Evolutionary conservation across 1,284 basidiomycete species (phyloP).

Genomic region (Thecaphora thlaspeos): DNA sequence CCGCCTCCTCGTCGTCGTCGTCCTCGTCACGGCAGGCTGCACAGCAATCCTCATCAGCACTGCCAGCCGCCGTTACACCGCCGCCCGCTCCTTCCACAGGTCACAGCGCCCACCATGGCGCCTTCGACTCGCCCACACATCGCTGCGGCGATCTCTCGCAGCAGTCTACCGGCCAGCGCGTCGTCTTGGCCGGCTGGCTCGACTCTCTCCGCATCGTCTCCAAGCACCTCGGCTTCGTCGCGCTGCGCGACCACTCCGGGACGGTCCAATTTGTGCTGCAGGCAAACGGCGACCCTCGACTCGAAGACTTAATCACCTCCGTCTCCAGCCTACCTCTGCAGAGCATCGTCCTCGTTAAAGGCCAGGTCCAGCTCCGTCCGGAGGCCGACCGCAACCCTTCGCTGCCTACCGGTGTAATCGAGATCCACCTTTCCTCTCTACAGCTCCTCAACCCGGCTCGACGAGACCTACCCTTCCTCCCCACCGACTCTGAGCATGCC

Average conservation of each 20-base stretch:
- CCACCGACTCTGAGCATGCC: constrained; percentile 69
- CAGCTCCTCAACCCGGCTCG: constrained; percentile 76
- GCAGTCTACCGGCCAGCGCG: constrained; percentile 64
- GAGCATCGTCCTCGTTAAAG: constrained; percentile 31
- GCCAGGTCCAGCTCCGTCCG: constrained; percentile 28
- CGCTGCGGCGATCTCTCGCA: constrained; percentile 67
- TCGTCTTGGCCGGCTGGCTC: constrained; percentile 76
- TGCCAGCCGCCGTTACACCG: no score
- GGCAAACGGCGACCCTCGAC: constrained; percentile 1
- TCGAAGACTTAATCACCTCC: constrained; percentile 65
- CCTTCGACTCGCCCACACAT: constrained; percentile 69
- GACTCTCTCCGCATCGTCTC: constrained; percentile 69
- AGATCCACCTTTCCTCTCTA: constrained; percentile 72
- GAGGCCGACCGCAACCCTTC: constrained; percentile 21
- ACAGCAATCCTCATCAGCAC: no score
- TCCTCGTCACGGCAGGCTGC: no score
- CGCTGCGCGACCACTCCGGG: constrained; percentile 74
- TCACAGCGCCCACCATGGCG: constrained; percentile 57
- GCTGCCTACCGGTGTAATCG: constrained; percentile 68
- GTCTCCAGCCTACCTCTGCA: constrained; percentile 45
- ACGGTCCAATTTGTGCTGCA: constrained; percentile 68
- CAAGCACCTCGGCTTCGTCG: constrained; percentile 73
- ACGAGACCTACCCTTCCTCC: constrained; percentile 72
- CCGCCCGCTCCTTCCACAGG: no score
- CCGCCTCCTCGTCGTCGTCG: no score